Percentiles rank a stretch among this genome's conserved stretches.
These are phyloP conservation scores for Sanghuangporus baumii DNA, from an alignment of 1,284 basidiomycete species.

Conservation along the genomic window DNA sequence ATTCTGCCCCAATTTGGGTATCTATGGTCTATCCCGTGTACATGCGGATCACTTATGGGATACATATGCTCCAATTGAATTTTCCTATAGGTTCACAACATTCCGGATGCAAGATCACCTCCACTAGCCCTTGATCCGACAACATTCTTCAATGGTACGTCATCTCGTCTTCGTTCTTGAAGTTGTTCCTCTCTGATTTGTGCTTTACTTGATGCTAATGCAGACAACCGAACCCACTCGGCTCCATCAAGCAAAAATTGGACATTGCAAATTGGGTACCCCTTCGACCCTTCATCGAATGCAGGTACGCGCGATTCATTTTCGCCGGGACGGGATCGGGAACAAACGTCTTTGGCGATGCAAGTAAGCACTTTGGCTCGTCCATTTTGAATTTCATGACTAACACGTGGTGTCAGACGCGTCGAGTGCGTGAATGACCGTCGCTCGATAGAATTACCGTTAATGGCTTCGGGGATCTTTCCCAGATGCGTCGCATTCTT, in stretches of 20 bases:
- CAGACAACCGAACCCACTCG: conserved; percentile 46
- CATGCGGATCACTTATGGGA: neutral
- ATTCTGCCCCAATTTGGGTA: conserved; percentile 23
- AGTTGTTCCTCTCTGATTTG: neutral
- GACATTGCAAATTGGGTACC: conserved; percentile 39
- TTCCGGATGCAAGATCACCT: conserved; percentile 31
- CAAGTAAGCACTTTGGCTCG: conserved; percentile 32
- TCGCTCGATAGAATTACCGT: neutral
- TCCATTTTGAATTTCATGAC: conserved; percentile 3
- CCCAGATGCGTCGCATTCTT: conserved; percentile 58
- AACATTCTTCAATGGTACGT: conserved; percentile 54
- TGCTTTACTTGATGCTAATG: too few species aligned
- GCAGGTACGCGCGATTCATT: conserved; percentile 9
- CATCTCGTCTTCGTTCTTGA: neutral
- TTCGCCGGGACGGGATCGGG: conserved; percentile 5
- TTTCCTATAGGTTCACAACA: conserved; percentile 23
- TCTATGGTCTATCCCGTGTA: conserved; percentile 21
- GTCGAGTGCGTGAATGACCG: conserved; percentile 35
- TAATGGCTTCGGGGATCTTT: conserved; percentile 12
- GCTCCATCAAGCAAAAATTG: conserved; percentile 63
- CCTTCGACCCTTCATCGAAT: conserved; percentile 39
- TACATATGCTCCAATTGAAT: too few species aligned
- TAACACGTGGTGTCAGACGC: conserved; percentile 28
- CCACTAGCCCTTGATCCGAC: conserved; percentile 29
- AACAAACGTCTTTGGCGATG: conserved; percentile 32